phyloP scores from a whole-genome alignment of 2,329 filamentous ascomycete species.

The Stachybotrys chartarum region DNA sequence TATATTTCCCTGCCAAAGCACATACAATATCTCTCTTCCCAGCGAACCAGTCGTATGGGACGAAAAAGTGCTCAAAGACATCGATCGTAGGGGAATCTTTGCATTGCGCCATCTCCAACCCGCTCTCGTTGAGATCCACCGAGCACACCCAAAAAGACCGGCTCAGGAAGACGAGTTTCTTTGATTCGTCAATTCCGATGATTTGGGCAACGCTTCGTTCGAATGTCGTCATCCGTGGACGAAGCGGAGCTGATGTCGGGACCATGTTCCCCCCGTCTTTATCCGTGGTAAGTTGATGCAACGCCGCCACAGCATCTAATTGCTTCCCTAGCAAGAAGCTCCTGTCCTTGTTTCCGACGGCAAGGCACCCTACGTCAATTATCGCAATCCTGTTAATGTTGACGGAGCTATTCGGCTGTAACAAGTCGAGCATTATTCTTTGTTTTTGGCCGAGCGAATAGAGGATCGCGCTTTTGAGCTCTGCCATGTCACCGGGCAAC shows the following conservation, averaged over 20 bases:
- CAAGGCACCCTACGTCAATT: conserved; percentile 4
- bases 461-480: conserved; percentile 13
- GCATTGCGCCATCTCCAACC: background rate
- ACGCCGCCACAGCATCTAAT: background rate
- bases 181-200: background rate
- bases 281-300: background rate
- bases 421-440: conserved; percentile 7
- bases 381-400: conserved; percentile 4
- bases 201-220: background rate
- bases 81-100: background rate
- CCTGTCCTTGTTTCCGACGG: background rate
- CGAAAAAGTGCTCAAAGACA: background rate
- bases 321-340: background rate
- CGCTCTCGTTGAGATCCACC: background rate
- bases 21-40: background rate
- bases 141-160: background rate
- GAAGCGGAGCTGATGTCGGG: background rate
- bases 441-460: conserved; percentile 9
- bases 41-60: background rate
- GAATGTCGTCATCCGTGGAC: background rate
- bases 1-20: background rate
- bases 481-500: conserved; percentile 4
- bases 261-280: too few relatives aligned
- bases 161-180: background rate
- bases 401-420: background rate